Evolutionary conservation across 2,329 filamentous ascomycete species (phyloP), one percentile per base, ranked within the genome.

Genomic region (Fusarium longipes): DNA sequence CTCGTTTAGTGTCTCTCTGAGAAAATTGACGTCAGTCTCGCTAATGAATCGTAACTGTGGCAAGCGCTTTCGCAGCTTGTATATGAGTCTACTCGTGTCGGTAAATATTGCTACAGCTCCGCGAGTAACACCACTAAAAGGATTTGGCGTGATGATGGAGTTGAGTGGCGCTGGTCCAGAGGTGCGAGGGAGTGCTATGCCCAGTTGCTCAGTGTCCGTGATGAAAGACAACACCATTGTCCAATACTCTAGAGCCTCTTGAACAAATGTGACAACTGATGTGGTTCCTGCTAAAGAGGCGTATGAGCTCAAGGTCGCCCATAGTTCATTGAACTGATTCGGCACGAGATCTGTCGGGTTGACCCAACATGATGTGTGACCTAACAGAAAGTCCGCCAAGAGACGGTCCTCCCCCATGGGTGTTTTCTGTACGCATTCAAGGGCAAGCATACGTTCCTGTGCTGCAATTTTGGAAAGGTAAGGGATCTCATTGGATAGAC

Each of bases 241-340:
- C 47, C 47, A 49, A 22, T 49, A 49, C 39, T 49, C 47, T 33
- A 49, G 17, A 20, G 47, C 33, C 24, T 49, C 47, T 38, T 49
- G 47, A 17, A 49, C 17, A 49, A 49, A 49, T 17, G 47, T 30
- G 15, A 36, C 8, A 22, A 48, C 22, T 1, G 44, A 48, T 18
- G 44, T 48, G 36, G 44, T 35, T 36, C 44, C 44, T 27, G 44
- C 15, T 36, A 32, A 36, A 15, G 44, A 48, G 32, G 44, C 36
- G 15, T 48, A 48, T 48, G 44, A 48, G 11, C 36, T 15, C 36
- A 49, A 18, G 15, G 44, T 48, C 32, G 47, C 47, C 47, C 47
- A 49, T 49, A 38, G 29, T 11, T 38, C 47, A 38, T 38, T 38
- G 33, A 49, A 38, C n/a, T 38, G 44, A 48, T 48, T 35, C 20